phyloP scores from a whole-genome alignment of 768 basidiomycete species.

The Panaeolus papilionaceus region DNA sequence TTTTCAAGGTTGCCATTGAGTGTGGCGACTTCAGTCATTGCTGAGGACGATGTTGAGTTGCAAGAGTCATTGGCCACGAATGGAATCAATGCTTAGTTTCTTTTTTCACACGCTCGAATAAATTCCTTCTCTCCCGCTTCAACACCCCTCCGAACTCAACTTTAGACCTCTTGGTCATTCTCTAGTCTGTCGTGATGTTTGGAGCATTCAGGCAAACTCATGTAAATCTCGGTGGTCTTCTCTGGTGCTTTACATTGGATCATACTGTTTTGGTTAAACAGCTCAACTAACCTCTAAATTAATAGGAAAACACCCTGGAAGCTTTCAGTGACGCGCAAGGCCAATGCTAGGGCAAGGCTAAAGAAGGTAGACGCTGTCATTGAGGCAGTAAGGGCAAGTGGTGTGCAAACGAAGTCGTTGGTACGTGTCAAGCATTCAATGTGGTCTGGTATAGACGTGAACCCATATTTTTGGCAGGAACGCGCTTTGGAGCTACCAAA shows the following conservation, averaged over 20 bases:
- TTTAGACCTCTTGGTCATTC: slow-evolving; percentile 15
- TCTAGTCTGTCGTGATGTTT: slow-evolving; percentile 61
- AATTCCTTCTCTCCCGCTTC: slow-evolving; percentile 29
- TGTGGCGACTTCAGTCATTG: slow-evolving; percentile 55
- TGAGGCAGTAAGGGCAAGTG: slow-evolving; percentile 82
- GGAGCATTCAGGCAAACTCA: slow-evolving; percentile 82
- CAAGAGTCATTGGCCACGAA: slow-evolving; percentile 17
- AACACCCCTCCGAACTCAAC: slow-evolving; percentile 8
- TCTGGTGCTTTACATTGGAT: slow-evolving; percentile 66
- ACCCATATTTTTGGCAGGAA: slow-evolving; percentile 46
- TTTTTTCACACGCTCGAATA: slow-evolving; percentile 35
- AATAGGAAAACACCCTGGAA: slow-evolving; percentile 95
- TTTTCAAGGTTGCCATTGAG: slow-evolving; percentile 48
- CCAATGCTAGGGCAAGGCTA: slow-evolving; percentile 86
- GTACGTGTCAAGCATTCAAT: slow-evolving; percentile 50
- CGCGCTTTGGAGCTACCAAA: slow-evolving; percentile 86
- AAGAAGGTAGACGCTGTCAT: slow-evolving; percentile 96
- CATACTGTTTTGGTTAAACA: neutral
- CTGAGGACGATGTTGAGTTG: slow-evolving; percentile 34
- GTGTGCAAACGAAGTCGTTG: slow-evolving; percentile 76
- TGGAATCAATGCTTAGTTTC: slow-evolving; percentile 26
- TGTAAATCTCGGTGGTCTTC: slow-evolving; percentile 74
- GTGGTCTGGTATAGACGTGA: neutral
- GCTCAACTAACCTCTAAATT: slow-evolving; percentile 19
- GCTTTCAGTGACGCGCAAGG: slow-evolving; percentile 89